These are phyloP conservation scores for Alternaria sp. DNA, from an alignment of 2,329 filamentous ascomycete species.

Conservation along the genomic window DNA sequence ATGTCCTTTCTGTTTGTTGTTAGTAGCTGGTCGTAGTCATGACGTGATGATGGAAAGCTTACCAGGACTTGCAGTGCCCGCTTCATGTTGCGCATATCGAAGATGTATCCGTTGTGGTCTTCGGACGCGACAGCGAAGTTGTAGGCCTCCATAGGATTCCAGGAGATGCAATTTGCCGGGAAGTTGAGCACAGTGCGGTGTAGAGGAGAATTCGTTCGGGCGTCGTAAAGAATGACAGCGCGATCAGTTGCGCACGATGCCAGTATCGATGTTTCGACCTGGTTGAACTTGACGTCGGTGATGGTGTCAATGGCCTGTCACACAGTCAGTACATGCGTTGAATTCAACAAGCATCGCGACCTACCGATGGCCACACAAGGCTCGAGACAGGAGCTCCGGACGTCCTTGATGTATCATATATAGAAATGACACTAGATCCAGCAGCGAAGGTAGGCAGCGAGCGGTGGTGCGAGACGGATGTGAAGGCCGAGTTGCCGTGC, in stretches of 20 bases:
- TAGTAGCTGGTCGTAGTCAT: not conserved
- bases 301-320: constrained; percentile 76
- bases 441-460: constrained; percentile 80
- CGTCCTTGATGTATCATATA: constrained; percentile 86
- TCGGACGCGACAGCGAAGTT: constrained; percentile 94
- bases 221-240: constrained; percentile 88
- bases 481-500: constrained; percentile 84
- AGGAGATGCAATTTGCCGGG: constrained; percentile 90
- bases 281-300: constrained; percentile 87
- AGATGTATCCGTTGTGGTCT: constrained; percentile 91
- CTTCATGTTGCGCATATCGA: constrained; percentile 92
- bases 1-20: constrained; percentile 70
- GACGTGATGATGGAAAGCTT: not conserved
- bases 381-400: constrained; percentile 80
- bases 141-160: constrained; percentile 97
- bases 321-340: not conserved
- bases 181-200: constrained; percentile 83
- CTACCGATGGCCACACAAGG: constrained; percentile 78
- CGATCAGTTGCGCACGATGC: constrained; percentile 87
- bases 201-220: constrained; percentile 84
- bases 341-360: not conserved
- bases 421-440: constrained; percentile 78
- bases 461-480: constrained; percentile 82
- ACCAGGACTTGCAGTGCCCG: constrained; percentile 82
- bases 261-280: constrained; percentile 89